These are phyloP conservation scores for Lathyrus tuberosus DNA, from an alignment of 306 rosid genomes.

Conservation along the genomic window DNA sequence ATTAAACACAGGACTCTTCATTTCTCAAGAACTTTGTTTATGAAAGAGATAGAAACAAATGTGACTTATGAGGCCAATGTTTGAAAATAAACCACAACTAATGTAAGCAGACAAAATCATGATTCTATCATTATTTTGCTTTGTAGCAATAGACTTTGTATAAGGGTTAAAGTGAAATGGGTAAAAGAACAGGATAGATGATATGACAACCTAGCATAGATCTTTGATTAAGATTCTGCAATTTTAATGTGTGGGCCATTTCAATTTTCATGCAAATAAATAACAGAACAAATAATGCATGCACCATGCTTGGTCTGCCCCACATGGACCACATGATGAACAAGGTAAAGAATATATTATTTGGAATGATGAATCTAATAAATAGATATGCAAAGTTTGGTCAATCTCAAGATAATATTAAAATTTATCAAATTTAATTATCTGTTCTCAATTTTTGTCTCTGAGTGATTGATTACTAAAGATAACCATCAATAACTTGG, in stretches of 20 bases:
- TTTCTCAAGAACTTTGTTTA: too few relatives aligned
- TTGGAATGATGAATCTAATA: conserved; percentile 14
- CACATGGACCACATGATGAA: conserved; percentile 25
- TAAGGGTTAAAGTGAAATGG: conserved; percentile 23
- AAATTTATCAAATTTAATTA: conserved; percentile 31
- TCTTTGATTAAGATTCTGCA: not conserved
- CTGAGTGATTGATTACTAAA: conserved; percentile 33
- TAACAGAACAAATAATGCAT: not conserved
- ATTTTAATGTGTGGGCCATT: conserved; percentile 23
- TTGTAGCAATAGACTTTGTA: not conserved
- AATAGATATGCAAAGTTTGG: conserved; percentile 30
- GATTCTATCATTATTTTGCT: conserved; percentile 1
- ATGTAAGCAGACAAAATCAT: not conserved
- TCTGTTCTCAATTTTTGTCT: conserved; percentile 17
- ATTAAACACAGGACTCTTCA: too few relatives aligned
- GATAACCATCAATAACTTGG: conserved; percentile 47
- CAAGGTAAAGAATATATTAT: not conserved
- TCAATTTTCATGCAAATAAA: conserved; percentile 21
- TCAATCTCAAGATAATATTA: conserved; percentile 22
- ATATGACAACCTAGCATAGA: conserved; percentile 2
- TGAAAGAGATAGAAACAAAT: too few relatives aligned
- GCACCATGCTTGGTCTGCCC: not conserved
- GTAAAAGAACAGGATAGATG: not conserved
- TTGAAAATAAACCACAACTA: too few relatives aligned
- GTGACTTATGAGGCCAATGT: too few relatives aligned